phyloP scores from a whole-genome alignment of 805 yeast genomes.

The Henningerozyma blattae region DNA sequence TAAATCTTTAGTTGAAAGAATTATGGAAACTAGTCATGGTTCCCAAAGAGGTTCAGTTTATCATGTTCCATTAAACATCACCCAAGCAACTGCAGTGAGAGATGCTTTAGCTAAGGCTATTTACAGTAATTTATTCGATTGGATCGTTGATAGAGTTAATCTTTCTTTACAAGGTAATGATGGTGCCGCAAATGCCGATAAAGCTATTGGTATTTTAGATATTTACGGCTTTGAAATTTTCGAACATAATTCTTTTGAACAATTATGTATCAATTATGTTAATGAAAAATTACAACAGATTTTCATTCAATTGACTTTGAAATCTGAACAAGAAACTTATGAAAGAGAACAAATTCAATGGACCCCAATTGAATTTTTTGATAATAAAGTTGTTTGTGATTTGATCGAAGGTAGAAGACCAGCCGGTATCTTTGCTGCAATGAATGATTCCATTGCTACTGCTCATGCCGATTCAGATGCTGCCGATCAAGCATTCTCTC shows the following conservation, averaged over 20 bases:
- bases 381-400: slow-evolving; percentile 93
- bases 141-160: slow-evolving; percentile 92
- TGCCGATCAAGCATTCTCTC: slow-evolving; percentile 92
- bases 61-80: slow-evolving; percentile 82
- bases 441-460: slow-evolving; percentile 93
- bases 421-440: slow-evolving; percentile 91
- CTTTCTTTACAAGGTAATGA: slow-evolving; percentile 48
- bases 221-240: slow-evolving; percentile 94
- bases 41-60: slow-evolving; percentile 82
- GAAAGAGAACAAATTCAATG: slow-evolving; percentile 90
- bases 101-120: slow-evolving; percentile 93
- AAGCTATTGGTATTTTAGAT: slow-evolving; percentile 87
- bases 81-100: slow-evolving; percentile 88
- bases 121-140: slow-evolving; percentile 84
- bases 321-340: slow-evolving; percentile 95
- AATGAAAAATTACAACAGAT: slow-evolving; percentile 94
- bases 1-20: slow-evolving; percentile 63
- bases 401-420: slow-evolving; percentile 88
- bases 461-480: slow-evolving; percentile 96
- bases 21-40: slow-evolving; percentile 84
- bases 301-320: slow-evolving; percentile 86
- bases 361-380: slow-evolving; percentile 95
- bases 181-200: slow-evolving; percentile 39
- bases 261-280: slow-evolving; percentile 88
- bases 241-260: slow-evolving; percentile 90